phyloP scores from a whole-genome alignment of 2,329 filamentous ascomycete genomes.

The Emmonsia crescens region DNA sequence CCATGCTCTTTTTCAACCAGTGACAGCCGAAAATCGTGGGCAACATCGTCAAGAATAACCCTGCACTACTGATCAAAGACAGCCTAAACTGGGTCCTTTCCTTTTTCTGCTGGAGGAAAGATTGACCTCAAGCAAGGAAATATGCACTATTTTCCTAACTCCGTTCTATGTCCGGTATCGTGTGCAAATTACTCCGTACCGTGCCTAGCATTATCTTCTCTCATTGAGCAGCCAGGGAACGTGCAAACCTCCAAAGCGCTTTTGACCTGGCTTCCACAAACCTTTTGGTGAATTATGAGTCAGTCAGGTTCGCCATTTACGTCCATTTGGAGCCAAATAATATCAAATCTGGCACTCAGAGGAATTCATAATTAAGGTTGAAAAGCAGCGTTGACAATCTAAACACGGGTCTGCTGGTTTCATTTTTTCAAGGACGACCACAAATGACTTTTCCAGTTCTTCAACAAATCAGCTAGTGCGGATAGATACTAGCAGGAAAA shows the following conservation, averaged over 20 bases:
- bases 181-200: background rate
- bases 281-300: background rate
- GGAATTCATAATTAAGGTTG: no score
- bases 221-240: no score
- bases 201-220: no score
- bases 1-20: background rate
- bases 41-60: background rate
- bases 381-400: background rate
- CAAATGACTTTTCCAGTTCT: no score
- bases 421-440: no score
- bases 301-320: background rate
- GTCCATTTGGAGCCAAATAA: background rate
- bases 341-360: background rate
- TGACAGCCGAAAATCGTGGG: background rate
- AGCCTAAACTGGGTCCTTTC: background rate
- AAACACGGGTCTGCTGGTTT: no score
- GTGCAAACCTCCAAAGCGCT: no score
- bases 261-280: background rate
- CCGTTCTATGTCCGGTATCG: background rate
- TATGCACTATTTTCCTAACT: background rate
- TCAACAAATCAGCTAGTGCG: no score
- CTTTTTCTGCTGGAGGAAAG: background rate
- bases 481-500: no score
- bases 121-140: background rate
- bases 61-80: background rate